Conservation (phyloP, 768 basidiomycete species). For the Lactifluus piperatus region DNA sequence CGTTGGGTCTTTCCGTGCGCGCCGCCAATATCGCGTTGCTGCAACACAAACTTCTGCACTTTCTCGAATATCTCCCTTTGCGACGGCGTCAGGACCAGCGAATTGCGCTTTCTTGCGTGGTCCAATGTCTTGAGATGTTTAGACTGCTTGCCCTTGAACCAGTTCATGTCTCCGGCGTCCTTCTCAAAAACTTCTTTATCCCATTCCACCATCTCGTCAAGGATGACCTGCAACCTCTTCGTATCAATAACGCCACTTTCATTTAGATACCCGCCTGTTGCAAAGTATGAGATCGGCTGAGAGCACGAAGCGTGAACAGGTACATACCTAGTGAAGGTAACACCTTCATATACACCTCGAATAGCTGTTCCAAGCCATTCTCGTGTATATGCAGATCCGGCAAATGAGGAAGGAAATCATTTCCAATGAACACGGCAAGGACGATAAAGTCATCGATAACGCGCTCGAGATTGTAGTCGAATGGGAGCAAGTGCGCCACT, state of each 20-base stretch:
- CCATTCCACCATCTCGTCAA: conserved; percentile 83
- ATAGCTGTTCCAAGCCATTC: conserved; percentile 87
- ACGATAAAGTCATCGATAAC: conserved; percentile 98
- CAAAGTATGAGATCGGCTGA: not conserved
- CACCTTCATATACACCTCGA: conserved; percentile 92
- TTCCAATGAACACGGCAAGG: conserved; percentile 94
- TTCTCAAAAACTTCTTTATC: conserved; percentile 88
- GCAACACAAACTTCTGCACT: conserved; percentile 67
- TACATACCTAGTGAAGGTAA: conserved; percentile 61
- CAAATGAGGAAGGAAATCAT: conserved; percentile 93
- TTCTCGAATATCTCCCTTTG: conserved; percentile 75
- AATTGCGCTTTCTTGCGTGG: conserved; percentile 38
- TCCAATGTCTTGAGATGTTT: conserved; percentile 65
- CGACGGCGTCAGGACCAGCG: conserved; percentile 53
- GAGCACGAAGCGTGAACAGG: not conserved
- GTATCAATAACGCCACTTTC: conserved; percentile 79
- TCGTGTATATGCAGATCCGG: conserved; percentile 97
- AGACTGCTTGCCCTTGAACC: conserved; percentile 89
- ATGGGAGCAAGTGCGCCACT: conserved; percentile 56
- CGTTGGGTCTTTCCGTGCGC: conserved; percentile 31
- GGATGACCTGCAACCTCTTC: conserved; percentile 70
- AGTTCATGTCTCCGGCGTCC: conserved; percentile 82
- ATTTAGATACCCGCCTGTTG: conserved; percentile 83
- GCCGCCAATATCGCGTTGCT: conserved; percentile 30
- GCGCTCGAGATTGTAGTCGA: conserved; percentile 84